Evolutionary conservation across 768 basidiomycete genomes (phyloP), one percentile per base, ranked within the genome.

Genomic region (Boletus huronensis): DNA sequence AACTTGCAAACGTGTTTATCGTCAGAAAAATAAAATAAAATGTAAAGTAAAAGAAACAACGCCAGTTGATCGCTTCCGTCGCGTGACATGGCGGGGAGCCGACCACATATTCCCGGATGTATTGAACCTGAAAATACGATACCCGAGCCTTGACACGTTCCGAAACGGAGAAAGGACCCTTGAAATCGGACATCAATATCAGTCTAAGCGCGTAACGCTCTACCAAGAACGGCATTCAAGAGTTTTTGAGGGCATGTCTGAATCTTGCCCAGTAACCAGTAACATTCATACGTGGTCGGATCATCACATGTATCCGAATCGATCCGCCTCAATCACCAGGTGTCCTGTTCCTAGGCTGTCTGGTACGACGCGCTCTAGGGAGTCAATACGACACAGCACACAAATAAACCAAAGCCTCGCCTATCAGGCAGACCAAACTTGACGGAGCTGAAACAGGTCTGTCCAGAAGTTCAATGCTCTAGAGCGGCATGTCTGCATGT

Each of bases 41-140:
- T n/a, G n/a, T n/a, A n/a, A n/a, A 16, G n/a, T n/a, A 3, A 38
- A n/a, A 19, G 36, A 16, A 32, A 32, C 2, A 1, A n/a, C 10
- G 36, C 36, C 43, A 21, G 14, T 16, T 42, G 25, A 17, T 44
- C 56, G 56, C 56, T 58, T 58, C 56, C 25, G 43, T n/a, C 45
- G 53, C 34, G 55, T 21, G 25, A 55, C 23, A 34, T 14, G 3
- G 35, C 7, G 34, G 10, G 16, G 29, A 35, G 47, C 45, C 28
- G 29, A 44, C 16, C 36, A 49, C 19, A 19, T 11, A 17, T 32
- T 28, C 21, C 36, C 28, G 28, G 19, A 42, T 36, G 54, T 29
- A 19, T 21, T 39, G 19, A 34, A 34, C 36, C 36, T 28, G 16
- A 41, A 34, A 6, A 3, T 5, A 29, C 26, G 5, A 38, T 28